Conservation (phyloP, 1,139 yeast species). For the Yamadazyma triangularis region DNA sequence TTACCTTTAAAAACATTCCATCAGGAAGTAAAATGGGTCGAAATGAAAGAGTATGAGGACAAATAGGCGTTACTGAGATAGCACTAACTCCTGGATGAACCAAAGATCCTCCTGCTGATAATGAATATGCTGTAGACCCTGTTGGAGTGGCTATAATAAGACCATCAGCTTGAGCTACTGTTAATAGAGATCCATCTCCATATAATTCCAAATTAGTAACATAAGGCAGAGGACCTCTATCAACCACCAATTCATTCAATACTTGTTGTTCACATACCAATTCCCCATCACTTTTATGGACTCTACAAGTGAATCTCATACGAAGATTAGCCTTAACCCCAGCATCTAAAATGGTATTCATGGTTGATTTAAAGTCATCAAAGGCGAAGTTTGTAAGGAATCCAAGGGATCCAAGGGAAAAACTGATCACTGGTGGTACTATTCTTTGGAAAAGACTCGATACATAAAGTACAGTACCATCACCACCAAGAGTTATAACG, state of each 20-base stretch:
- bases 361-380: conserved; percentile 57
- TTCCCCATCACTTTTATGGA: conserved; percentile 53
- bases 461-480: conserved; percentile 82
- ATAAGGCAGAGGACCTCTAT: conserved; percentile 85
- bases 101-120: conserved; percentile 86
- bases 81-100: conserved; percentile 91
- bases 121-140: conserved; percentile 86
- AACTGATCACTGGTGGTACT: conserved; percentile 86
- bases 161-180: conserved; percentile 91
- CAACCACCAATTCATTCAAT: conserved; percentile 77
- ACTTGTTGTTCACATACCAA: conserved; percentile 73
- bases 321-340: conserved; percentile 77
- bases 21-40: conserved; percentile 86
- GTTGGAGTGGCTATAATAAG: conserved; percentile 86
- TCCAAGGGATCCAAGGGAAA: conserved; percentile 77
- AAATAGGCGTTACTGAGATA: conserved; percentile 83
- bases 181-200: conserved; percentile 74
- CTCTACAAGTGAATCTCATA: conserved; percentile 75
- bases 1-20: conserved; percentile 72
- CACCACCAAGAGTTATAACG: conserved; percentile 82
- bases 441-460: conserved; percentile 73
- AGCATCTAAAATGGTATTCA: conserved; percentile 53
- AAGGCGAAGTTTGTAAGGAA: conserved; percentile 75
- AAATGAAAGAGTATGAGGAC: conserved; percentile 87
- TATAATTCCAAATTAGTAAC: conserved; percentile 78